Percentiles rank a stretch among this genome's conserved stretches.
Evolutionary conservation across 2,329 filamentous ascomycete genomes (phyloP).

Genomic region (Colletotrichum endophyticum): DNA sequence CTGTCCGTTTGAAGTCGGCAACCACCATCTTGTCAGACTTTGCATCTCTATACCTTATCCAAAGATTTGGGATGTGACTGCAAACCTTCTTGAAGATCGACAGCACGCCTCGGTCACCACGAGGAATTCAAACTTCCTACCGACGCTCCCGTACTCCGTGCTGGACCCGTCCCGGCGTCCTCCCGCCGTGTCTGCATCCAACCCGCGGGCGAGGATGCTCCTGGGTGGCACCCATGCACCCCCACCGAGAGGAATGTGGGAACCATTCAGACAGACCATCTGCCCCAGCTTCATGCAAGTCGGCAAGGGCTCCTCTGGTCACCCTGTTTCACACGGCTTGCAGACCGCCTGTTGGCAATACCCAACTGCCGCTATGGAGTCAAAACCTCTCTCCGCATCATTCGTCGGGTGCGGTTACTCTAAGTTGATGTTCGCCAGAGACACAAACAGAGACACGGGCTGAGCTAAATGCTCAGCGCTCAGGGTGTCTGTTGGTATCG

Average conservation of each 20-base stretch:
- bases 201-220: neutral
- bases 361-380: neutral
- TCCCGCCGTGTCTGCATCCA: neutral
- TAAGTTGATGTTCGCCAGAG: neutral
- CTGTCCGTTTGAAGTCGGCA: constrained; percentile 8
- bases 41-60: neutral
- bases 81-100: neutral
- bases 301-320: neutral
- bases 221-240: neutral
- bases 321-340: constrained; percentile 6
- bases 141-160: constrained; percentile 1
- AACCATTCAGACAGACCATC: neutral
- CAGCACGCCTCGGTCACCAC: neutral
- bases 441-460: neutral
- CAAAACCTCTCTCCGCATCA: neutral
- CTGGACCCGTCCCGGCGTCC: neutral
- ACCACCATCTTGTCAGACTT: constrained; percentile 2
- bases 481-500: neutral
- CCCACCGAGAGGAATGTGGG: neutral
- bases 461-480: neutral
- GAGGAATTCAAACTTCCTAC: constrained; percentile 1
- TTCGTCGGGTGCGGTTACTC: neutral
- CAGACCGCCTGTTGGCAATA: constrained; percentile 6
- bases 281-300: neutral
- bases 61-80: neutral